Conservation (phyloP, 768 basidiomycete genomes). For the Pholiota molesta region DNA sequence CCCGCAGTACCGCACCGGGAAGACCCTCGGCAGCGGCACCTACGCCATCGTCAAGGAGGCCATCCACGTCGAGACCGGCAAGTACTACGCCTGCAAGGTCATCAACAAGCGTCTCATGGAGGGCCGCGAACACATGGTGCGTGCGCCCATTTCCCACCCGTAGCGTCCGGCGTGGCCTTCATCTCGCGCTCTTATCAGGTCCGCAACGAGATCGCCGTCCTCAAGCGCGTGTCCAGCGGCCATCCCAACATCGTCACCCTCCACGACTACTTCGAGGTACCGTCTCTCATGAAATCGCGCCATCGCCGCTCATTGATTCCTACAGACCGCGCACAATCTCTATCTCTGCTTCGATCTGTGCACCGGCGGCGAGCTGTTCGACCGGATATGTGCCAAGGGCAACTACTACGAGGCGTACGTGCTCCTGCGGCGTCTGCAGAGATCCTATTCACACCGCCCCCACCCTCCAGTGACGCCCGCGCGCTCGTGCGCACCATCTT, state of each 20-base stretch:
- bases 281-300: too few relatives aligned
- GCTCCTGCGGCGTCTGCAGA: not conserved
- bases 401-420: slow-evolving; percentile 93
- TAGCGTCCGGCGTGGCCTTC: too few relatives aligned
- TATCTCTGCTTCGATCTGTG: slow-evolving; percentile 97
- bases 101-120: slow-evolving; percentile 99
- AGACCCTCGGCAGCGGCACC: slow-evolving; percentile 87
- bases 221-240: slow-evolving; percentile 92
- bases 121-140: slow-evolving; percentile 95
- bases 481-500: slow-evolving; percentile 86
- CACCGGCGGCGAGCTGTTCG: slow-evolving; percentile 98
- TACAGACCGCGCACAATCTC: slow-evolving; percentile 90
- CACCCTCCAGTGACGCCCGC: slow-evolving; percentile 77
- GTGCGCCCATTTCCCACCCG: slow-evolving; percentile 26
- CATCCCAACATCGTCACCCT: slow-evolving; percentile 90
- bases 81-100: slow-evolving; percentile 99
- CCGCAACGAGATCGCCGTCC: slow-evolving; percentile 94
- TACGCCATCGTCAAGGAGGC: slow-evolving; percentile 97
- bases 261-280: slow-evolving; percentile 96
- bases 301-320: too few relatives aligned
- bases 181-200: too few relatives aligned
- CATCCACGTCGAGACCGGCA: slow-evolving; percentile 85
- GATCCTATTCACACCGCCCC: slow-evolving; percentile 6
- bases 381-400: slow-evolving; percentile 96
- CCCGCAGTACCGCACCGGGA: slow-evolving; percentile 81